phyloP scores from a whole-genome alignment of 441 rosid species.

The Mallotus repandus region DNA sequence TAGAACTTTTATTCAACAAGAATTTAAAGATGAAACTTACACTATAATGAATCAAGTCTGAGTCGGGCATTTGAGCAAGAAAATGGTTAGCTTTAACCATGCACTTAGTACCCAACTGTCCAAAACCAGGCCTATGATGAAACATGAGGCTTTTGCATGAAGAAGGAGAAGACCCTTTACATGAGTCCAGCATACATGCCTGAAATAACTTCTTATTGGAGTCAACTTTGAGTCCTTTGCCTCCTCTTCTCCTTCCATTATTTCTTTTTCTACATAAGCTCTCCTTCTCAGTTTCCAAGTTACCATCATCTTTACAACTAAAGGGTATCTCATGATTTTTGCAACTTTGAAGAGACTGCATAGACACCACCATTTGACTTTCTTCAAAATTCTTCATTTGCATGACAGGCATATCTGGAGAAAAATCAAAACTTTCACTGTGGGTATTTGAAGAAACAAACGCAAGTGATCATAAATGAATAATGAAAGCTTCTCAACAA shows the following conservation, averaged over 20 bases:
- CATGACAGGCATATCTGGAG: constrained; percentile 19
- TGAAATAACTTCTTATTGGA: not conserved
- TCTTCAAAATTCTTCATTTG: constrained; percentile 14
- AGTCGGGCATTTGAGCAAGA: constrained; percentile 37
- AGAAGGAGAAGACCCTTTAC: not conserved
- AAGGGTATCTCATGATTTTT: not conserved
- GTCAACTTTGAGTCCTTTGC: not conserved
- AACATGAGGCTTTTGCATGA: constrained; percentile 19
- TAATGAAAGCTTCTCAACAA: not conserved
- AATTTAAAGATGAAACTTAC: constrained; percentile 27
- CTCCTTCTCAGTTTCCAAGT: not conserved
- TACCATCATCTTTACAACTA: not conserved
- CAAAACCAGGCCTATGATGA: constrained; percentile 35
- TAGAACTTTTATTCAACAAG: not conserved
- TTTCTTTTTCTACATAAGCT: not conserved
- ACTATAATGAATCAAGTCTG: constrained; percentile 46
- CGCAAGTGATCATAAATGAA: not conserved
- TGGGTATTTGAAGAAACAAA: not conserved
- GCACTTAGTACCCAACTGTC: constrained; percentile 42
- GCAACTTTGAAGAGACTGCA: not conserved
- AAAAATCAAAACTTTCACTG: not conserved
- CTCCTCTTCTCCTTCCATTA: constrained; percentile 12
- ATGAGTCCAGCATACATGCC: not conserved
- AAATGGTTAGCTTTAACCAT: constrained; percentile 57
- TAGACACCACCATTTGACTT: not conserved